Evolutionary conservation across 352 stramenopile species (phyloP).

Genomic region (Pythium oligandrum): DNA sequence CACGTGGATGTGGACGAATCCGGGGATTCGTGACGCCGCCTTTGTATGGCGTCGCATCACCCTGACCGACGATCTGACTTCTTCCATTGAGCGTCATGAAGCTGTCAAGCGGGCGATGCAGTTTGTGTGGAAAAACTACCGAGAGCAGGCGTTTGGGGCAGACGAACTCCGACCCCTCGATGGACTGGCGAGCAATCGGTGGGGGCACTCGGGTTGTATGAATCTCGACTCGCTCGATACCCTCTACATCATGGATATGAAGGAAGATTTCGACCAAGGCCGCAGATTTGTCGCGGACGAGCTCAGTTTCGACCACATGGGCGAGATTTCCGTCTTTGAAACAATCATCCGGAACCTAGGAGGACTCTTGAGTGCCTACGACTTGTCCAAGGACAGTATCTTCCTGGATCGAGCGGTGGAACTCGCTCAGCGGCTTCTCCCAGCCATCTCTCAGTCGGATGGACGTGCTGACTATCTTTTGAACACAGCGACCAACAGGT

Average conservation of each 20-base stretch:
- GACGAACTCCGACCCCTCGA: constrained; percentile 93
- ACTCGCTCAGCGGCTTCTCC: constrained; percentile 86
- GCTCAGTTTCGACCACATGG: constrained; percentile 80
- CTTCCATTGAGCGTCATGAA: constrained; percentile 12
- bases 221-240: constrained; percentile 96
- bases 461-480: constrained; percentile 88
- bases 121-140: constrained; percentile 89
- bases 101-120: constrained; percentile 70
- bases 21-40: too few species aligned
- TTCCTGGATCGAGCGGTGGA: constrained; percentile 93
- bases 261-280: constrained; percentile 90
- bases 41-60: too few species aligned
- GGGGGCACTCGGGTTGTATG: constrained; percentile 88
- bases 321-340: constrained; percentile 96
- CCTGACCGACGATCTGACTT: too few species aligned
- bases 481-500: constrained; percentile 79
- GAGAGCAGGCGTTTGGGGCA: constrained; percentile 91
- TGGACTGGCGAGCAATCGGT: constrained; percentile 56
- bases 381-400: constrained; percentile 77
- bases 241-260: constrained; percentile 94
- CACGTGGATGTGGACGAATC: too few species aligned
- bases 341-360: constrained; percentile 98
- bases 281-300: constrained; percentile 78
- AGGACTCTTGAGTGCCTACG: constrained; percentile 96
- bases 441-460: constrained; percentile 85